These are phyloP conservation scores for Solidago caesia DNA, from an alignment of 129 eudicot species.

Conservation along the genomic window DNA sequence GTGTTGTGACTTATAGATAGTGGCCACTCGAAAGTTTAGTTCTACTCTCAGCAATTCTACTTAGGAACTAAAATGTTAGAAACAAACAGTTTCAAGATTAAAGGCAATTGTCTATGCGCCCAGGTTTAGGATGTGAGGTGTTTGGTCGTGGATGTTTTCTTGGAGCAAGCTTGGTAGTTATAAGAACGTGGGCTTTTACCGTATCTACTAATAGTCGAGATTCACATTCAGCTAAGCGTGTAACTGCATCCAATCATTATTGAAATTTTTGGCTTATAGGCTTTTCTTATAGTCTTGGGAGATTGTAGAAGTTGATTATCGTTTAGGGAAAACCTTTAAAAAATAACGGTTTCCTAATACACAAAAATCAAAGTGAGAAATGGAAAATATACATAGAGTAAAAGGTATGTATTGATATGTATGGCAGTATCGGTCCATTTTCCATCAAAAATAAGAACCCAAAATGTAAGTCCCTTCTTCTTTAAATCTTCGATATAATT, in stretches of 20 bases:
- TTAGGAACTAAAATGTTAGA: neutral
- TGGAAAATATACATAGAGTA: neutral
- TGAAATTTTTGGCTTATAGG: neutral
- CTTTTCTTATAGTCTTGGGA: constrained; percentile 9
- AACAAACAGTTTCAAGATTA: constrained; percentile 3
- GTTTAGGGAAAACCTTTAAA: neutral
- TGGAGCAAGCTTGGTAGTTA: no score
- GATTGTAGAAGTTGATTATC: neutral
- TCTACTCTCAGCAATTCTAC: no score
- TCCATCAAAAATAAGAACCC: neutral
- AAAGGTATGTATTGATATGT: neutral
- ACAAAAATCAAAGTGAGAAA: neutral
- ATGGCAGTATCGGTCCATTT: constrained; percentile 11
- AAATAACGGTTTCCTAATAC: neutral
- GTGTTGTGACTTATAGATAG: neutral
- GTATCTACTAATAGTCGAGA: neutral
- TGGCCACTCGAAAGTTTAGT: neutral
- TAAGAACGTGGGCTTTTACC: neutral
- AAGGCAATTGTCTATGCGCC: constrained; percentile 1
- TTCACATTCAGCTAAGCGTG: neutral
- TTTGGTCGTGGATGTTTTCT: constrained; percentile 4
- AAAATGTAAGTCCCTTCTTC: neutral
- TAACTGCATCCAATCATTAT: neutral
- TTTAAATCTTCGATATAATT: neutral
- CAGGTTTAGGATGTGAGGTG: neutral